These are phyloP conservation scores for Phaffomyces opuntiae DNA, from an alignment of 805 yeast genomes.

Conservation along the genomic window DNA sequence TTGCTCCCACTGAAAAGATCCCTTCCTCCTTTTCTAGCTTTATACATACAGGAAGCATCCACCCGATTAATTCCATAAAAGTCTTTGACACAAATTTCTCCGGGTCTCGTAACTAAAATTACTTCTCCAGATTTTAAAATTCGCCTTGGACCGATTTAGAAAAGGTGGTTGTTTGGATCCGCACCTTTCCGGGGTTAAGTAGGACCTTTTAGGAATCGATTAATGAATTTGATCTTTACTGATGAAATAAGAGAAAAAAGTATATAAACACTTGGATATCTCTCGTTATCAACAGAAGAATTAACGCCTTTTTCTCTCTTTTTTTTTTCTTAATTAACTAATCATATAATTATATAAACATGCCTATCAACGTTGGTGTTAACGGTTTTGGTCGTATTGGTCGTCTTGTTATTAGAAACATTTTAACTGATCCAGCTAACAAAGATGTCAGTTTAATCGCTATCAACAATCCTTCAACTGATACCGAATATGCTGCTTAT, in stretches of 20 bases:
- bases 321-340: background rate
- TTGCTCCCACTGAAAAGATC: no score
- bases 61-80: background rate
- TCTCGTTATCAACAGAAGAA: no score
- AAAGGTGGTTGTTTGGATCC: no score
- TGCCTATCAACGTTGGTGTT: slow-evolving; percentile 52
- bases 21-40: no score
- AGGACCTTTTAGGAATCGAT: no score
- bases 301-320: background rate
- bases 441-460: slow-evolving; percentile 65
- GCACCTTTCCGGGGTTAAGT: no score
- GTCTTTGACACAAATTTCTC: background rate
- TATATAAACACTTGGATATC: no score
- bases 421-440: slow-evolving; percentile 41
- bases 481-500: slow-evolving; percentile 87
- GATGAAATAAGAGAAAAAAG: no score
- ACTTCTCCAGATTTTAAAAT: slow-evolving; percentile 1
- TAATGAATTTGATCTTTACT: no score
- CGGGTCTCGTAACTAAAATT: background rate
- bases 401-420: slow-evolving; percentile 81
- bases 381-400: slow-evolving; percentile 96
- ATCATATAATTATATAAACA: background rate
- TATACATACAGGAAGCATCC: background rate
- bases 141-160: background rate
- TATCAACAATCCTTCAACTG: slow-evolving; percentile 87